A percentile compares a stretch with the other conserved stretches of the same genome.
Evolutionary conservation across 2,329 filamentous ascomycete species (phyloP).

Genomic region (Fusarium gaditjirri): DNA sequence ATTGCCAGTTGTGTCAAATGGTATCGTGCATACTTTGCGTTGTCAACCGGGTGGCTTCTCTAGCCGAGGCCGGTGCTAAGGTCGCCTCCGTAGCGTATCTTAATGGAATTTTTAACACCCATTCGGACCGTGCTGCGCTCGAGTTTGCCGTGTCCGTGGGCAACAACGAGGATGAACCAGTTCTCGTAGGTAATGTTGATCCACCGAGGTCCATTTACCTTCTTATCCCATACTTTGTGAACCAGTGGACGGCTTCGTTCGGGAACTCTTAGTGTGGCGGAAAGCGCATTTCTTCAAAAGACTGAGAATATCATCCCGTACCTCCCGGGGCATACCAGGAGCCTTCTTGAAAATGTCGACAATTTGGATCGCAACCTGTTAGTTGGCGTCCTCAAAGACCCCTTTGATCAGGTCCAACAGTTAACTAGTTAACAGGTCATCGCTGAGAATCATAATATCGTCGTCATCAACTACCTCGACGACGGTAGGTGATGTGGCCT

Average conservation of each 20-base stretch:
- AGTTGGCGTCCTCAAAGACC: background rate
- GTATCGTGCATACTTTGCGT: background rate
- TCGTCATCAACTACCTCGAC: background rate
- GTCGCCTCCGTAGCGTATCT: background rate
- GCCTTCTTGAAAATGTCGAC: background rate
- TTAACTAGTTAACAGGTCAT: background rate
- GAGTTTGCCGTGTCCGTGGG: background rate
- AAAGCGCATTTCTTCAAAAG: background rate
- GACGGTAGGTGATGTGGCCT: background rate
- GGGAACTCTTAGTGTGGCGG: background rate
- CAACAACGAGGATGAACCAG: background rate
- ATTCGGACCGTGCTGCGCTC: too few relatives aligned
- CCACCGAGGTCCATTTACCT: background rate
- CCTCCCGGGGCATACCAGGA: too few relatives aligned
- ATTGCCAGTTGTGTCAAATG: background rate
- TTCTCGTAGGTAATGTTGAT: background rate
- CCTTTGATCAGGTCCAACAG: background rate
- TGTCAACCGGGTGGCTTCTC: background rate
- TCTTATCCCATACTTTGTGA: fast-evolving
- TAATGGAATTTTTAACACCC: too few relatives aligned
- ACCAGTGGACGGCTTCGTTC: background rate
- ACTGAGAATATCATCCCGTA: background rate
- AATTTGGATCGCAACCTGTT: background rate
- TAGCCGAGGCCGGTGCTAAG: background rate
- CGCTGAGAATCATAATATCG: background rate